Percentiles rank a stretch among this genome's conserved stretches.
Evolutionary conservation across 2,329 filamentous ascomycete species (phyloP).

Genomic region (Alternaria hordeiaustralica): DNA sequence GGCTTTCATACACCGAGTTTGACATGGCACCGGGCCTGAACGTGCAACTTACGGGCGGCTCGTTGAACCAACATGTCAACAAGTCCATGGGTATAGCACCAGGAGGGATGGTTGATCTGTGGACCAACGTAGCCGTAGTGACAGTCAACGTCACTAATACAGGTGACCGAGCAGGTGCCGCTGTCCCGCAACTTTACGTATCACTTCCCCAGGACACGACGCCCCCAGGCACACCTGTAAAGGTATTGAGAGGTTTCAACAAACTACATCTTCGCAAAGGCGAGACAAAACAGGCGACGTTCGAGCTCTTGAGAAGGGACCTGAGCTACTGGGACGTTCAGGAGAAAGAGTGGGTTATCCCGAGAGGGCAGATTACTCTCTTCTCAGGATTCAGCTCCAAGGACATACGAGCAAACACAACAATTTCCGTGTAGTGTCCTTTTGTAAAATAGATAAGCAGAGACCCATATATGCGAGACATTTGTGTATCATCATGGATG

Average conservation of each 20-base stretch:
- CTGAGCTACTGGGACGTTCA: background rate
- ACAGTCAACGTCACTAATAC: background rate
- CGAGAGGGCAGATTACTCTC: background rate
- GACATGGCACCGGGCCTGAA: background rate
- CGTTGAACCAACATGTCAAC: background rate
- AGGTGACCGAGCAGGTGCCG: background rate
- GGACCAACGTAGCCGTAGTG: background rate
- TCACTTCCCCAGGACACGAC: background rate
- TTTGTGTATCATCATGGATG: background rate
- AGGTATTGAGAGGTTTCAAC: background rate
- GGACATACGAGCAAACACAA: background rate
- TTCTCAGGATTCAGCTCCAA: background rate
- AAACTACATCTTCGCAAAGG: background rate
- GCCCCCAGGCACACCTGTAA: background rate
- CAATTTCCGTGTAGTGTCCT: background rate
- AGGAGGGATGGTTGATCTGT: background rate
- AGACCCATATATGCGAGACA: background rate
- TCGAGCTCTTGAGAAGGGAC: background rate
- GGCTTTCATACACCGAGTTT: slow-evolving; percentile 49
- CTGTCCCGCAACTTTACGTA: background rate
- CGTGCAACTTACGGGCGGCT: background rate
- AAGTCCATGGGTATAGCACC: background rate
- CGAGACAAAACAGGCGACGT: background rate
- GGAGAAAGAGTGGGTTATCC: background rate
- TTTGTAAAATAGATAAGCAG: background rate